Evolutionary conservation across 73 alveolate species (phyloP).

Genomic region (Paramecium sonneborni): DNA sequence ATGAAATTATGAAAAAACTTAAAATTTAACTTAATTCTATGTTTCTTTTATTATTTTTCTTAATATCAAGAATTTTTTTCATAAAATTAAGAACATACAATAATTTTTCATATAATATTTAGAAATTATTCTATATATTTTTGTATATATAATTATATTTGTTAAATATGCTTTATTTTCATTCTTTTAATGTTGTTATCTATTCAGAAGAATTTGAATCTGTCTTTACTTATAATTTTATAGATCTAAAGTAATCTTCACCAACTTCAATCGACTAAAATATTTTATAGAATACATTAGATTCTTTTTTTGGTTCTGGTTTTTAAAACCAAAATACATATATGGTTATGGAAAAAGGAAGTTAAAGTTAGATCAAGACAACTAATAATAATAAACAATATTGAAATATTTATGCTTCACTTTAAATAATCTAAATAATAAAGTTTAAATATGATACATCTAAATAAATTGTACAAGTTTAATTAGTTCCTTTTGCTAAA

Average conservation of each 20-base stretch:
- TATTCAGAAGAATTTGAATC: neutral
- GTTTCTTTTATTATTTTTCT: too few species aligned
- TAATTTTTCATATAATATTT: neutral
- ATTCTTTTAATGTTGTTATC: neutral
- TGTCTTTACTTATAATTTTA: neutral
- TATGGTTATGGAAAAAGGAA: neutral
- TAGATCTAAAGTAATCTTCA: neutral
- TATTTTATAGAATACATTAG: neutral
- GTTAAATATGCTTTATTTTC: neutral
- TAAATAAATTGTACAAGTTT: neutral
- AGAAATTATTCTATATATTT: neutral
- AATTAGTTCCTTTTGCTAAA: neutral
- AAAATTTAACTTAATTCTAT: neutral
- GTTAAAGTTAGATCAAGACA: neutral
- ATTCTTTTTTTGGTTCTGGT: neutral
- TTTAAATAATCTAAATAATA: neutral
- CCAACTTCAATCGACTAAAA: slow-evolving; percentile 43
- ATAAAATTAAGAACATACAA: neutral
- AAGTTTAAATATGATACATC: neutral
- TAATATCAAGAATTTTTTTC: too few species aligned
- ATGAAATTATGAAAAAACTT: too few species aligned
- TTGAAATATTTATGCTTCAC: neutral
- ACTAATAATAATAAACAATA: neutral
- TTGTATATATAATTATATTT: neutral
- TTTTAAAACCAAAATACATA: neutral